Base-by-base conservation (phyloP, 2,329 filamentous ascomycete genomes). In the Xylaria sp. region DNA sequence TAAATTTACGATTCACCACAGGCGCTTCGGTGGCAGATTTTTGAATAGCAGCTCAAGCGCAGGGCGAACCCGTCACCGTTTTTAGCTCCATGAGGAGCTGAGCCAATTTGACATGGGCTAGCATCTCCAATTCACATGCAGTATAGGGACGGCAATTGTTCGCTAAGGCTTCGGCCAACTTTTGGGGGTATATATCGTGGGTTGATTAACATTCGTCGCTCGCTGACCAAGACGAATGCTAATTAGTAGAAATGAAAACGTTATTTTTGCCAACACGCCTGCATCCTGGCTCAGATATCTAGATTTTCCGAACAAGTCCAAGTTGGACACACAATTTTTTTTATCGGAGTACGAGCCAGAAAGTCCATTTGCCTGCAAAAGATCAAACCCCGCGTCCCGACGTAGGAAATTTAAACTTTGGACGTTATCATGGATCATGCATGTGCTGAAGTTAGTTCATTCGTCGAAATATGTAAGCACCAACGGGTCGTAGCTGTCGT, bases 401-500 rank as follows among this genome's bases (percentile, higher is more conserved):
- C 6, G 27, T 4, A 35, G 25, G 19, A 53, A 53, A 31, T 13
- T 41, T 38, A 49, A n/a, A 40, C 21, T 40, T 46, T 23, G 31
- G 13, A 54, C 43, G 9, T 49, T n/a, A 13, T 25, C 52, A 46
- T 60, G 31, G 31, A 19, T 60, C 46, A 35, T 53, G 44, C 33
- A 54, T 49, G n/a, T 48, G 19, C 23, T 49, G n/a, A 47, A 40
- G 25, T 33, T 29, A 9, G 3, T 46, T 64, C 40, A 64, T 37
- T 49, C 56, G 23, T 64, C 40, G 38, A 60, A 72, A 38, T 71
- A 71, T 13, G 65, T 64, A 6, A 73, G 49, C 13, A 76, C 74
- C 13, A 76, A 57, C 3, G 74, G 74, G 56, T 76, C 74, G 54
- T 71, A 72, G 3, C 65, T 73, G 8, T 64, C 65, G 48, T 78